phyloP scores from a whole-genome alignment of 768 basidiomycete species.

The Boletus rubroflammeus region DNA sequence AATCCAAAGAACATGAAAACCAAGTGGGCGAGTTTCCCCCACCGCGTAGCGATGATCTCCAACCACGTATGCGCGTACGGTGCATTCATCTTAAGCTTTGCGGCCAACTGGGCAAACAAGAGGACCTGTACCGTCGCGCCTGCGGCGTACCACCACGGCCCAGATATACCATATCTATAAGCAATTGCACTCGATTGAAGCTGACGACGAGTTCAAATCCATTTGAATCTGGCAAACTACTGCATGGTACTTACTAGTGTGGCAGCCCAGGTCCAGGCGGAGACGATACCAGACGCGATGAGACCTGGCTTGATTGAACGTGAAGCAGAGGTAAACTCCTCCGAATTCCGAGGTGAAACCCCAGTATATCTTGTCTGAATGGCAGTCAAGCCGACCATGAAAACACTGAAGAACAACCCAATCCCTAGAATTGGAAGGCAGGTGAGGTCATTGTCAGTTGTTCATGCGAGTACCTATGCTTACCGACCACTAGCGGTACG shows the following conservation, averaged over 20 bases:
- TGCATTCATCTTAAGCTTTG: constrained; percentile 89
- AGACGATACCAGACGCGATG: constrained; percentile 90
- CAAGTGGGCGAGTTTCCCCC: constrained; percentile 77
- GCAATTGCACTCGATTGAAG: constrained; percentile 81
- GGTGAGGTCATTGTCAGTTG: background rate
- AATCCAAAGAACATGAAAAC: constrained; percentile 93
- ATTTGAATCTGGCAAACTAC: background rate
- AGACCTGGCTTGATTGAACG: constrained; percentile 86
- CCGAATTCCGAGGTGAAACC: constrained; percentile 73
- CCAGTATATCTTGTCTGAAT: constrained; percentile 82
- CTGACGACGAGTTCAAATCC: constrained; percentile 28
- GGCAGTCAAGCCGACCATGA: constrained; percentile 76
- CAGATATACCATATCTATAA: constrained; percentile 81
- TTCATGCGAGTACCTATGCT: constrained; percentile 3
- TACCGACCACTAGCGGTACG: constrained; percentile 48
- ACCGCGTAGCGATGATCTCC: constrained; percentile 77
- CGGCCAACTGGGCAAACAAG: constrained; percentile 88
- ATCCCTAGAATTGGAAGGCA: constrained; percentile 50
- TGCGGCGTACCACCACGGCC: constrained; percentile 89
- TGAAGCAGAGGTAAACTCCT: constrained; percentile 82
- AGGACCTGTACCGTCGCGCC: constrained; percentile 88
- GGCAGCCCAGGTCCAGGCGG: constrained; percentile 90
- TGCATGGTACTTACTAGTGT: constrained; percentile 47
- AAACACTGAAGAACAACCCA: constrained; percentile 80
- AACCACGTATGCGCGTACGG: constrained; percentile 86